Percentiles rank a stretch among this genome's conserved stretches.
phyloP scores from a whole-genome alignment of 1,284 basidiomycete genomes.

The Phylloporus sp. region DNA sequence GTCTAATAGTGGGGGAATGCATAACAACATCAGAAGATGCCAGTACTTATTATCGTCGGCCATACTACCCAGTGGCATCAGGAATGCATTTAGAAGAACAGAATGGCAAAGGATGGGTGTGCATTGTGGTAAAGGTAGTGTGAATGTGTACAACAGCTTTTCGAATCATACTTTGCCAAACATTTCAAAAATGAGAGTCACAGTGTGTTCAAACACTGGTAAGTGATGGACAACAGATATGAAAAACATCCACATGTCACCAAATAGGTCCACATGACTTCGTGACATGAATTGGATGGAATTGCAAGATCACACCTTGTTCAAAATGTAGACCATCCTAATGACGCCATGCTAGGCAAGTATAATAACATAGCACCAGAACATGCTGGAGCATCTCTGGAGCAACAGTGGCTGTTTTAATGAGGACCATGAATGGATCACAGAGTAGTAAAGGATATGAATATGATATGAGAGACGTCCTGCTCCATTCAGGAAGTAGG shows the following conservation, averaged over 20 bases:
- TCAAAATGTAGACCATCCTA: slow-evolving; percentile 77
- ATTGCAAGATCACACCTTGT: slow-evolving; percentile 63
- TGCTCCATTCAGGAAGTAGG: slow-evolving; percentile 88
- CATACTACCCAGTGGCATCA: slow-evolving; percentile 37
- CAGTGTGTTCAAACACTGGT: slow-evolving; percentile 78
- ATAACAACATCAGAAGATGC: slow-evolving; percentile 77
- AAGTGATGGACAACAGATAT: slow-evolving; percentile 82
- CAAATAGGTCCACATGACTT: slow-evolving; percentile 67
- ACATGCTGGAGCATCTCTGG: slow-evolving; percentile 89
- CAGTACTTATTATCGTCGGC: slow-evolving; percentile 67
- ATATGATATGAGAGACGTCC: slow-evolving; percentile 73
- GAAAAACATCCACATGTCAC: slow-evolving; percentile 84
- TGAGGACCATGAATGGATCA: slow-evolving; percentile 85
- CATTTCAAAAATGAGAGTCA: slow-evolving; percentile 73
- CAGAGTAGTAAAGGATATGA: slow-evolving; percentile 82
- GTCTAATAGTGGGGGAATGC: slow-evolving; percentile 77
- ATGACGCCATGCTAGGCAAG: slow-evolving; percentile 85
- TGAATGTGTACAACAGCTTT: slow-evolving; percentile 88
- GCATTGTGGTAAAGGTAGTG: slow-evolving; percentile 92
- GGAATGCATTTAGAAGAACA: slow-evolving; percentile 67
- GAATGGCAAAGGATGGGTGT: slow-evolving; percentile 87
- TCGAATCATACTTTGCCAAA: slow-evolving; percentile 84
- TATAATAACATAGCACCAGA: slow-evolving; percentile 86
- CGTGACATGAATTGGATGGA: slow-evolving; percentile 49
- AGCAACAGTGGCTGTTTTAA: slow-evolving; percentile 87